Conservation (phyloP, 2,329 filamentous ascomycete species). For the Elsinoe perseae region DNA sequence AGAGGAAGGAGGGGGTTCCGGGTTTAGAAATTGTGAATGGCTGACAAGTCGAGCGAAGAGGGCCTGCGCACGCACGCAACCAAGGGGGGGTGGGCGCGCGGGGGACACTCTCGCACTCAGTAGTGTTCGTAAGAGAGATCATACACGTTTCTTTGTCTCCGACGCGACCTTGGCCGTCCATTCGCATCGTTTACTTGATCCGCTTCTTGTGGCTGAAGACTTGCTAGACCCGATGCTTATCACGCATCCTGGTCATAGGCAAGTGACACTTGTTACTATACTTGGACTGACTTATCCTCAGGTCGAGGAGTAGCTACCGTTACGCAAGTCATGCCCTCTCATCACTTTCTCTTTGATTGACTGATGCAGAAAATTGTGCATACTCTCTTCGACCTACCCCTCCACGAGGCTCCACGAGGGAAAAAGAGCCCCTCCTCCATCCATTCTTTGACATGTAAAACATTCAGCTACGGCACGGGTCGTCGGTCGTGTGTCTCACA, state of each 20-base stretch:
- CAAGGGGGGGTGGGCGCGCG: neutral
- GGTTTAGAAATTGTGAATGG: neutral
- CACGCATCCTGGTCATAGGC: neutral
- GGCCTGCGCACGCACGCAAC: slow-evolving; percentile 1
- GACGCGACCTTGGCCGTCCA: slow-evolving; percentile 4
- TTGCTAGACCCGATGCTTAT: neutral
- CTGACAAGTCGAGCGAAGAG: neutral
- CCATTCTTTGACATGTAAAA: neutral
- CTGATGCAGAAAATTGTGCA: neutral
- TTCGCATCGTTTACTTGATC: neutral
- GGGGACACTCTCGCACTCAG: neutral
- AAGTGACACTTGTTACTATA: neutral
- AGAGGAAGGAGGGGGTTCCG: neutral
- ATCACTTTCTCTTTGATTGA: neutral
- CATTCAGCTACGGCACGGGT: slow-evolving; percentile 7
- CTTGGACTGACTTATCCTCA: too few species aligned
- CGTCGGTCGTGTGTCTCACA: slow-evolving; percentile 13
- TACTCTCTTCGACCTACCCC: neutral
- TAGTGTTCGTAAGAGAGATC: neutral
- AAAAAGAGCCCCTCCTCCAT: neutral
- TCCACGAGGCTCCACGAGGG: too few species aligned
- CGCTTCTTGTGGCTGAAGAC: neutral
- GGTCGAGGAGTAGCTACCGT: neutral
- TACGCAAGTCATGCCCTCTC: neutral
- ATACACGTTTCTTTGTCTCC: slow-evolving; percentile 14